These are phyloP conservation scores for Candida silvatica DNA, from an alignment of 805 yeast genomes.

Conservation along the genomic window DNA sequence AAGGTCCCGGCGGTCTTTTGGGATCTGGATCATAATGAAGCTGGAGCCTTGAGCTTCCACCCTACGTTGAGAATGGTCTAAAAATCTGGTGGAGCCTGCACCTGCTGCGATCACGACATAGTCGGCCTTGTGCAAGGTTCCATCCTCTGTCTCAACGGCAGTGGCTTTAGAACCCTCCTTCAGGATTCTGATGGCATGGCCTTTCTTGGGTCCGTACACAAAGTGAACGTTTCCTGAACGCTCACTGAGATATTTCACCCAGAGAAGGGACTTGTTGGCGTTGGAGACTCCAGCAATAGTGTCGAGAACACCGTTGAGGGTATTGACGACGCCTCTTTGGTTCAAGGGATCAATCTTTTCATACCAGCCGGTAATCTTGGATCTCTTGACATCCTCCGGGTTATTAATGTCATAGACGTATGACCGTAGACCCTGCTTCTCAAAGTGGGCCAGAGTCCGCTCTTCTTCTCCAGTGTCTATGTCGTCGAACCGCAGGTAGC, in stretches of 20 bases:
- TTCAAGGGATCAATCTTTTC: constrained; percentile 13
- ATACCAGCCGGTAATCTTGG: constrained; percentile 22
- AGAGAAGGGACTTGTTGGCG: constrained; percentile 23
- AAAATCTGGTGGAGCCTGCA: constrained; percentile 19
- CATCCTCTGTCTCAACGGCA: constrained; percentile 20
- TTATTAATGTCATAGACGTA: constrained; percentile 20
- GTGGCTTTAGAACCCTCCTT: constrained; percentile 12
- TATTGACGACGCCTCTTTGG: constrained; percentile 6
- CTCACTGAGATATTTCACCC: constrained; percentile 17
- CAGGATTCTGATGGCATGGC: constrained; percentile 5
- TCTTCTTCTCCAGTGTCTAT: constrained; percentile 9
- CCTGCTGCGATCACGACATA: constrained; percentile 21
- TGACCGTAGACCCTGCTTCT: constrained; percentile 17
- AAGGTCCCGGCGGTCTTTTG: constrained; percentile 25
- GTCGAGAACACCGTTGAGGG: constrained; percentile 17
- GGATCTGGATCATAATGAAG: constrained; percentile 23
- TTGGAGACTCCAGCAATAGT: constrained; percentile 23
- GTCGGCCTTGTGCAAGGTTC: constrained; percentile 16
- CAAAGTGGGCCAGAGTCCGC: constrained; percentile 9
- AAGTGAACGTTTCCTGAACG: constrained; percentile 24
- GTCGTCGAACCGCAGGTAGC: constrained; percentile 18
- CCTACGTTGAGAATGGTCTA: constrained; percentile 21
- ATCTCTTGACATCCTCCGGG: constrained; percentile 20
- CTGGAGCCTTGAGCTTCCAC: constrained; percentile 27
- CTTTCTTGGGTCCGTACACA: constrained; percentile 21